Base-by-base conservation (phyloP, 805 yeast species). In the Monosporozyma servazzii region DNA sequence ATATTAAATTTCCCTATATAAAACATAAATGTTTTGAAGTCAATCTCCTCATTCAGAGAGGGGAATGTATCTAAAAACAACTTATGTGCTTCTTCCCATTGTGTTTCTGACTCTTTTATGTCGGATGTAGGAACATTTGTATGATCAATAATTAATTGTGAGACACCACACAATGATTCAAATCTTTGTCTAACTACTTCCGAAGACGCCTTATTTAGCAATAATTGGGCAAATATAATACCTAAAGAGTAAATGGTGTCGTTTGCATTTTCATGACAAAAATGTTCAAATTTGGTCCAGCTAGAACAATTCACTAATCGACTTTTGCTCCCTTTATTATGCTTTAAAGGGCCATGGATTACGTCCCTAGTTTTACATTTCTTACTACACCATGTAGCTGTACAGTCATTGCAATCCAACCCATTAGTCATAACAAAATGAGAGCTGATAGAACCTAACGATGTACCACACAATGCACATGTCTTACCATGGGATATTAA, bases 1-100 rank as follows among this genome's bases (percentile, higher is more conserved):
- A 87, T 77, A 66, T 86, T 84, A 62, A 81, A 84, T 53, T 82
- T 77, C 1, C 95, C 95, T 58, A 87, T 66, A 67, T 79, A 79
- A 51, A 66, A 69, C 64, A 85, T 64, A 60, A 74, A 88, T 53
- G 78, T 81, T 33, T 80, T 79, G 56, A 76, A 79, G 15, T 74
- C 60, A 45, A 74, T 61, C 46, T 45, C 70, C n/a, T 52, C 56
- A 6, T 61, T 60, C 45, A 65, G 54, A 15, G 40, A 49, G 18
- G 71, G 70, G 57, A 86, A 81, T 2, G 80, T 78, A 1, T 68
- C 62, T 30, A 69, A 63, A 52, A 87, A 78, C 44, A 75, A 62
- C 5, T 69, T 69, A 59, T 70, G 79, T 0, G 86, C 88, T 47
- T 75, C 71, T 45, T 70, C 63, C 89, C 91, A 84, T 52, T 82